A percentile compares a stretch with the other conserved stretches of the same genome.
Conservation (phyloP, 257 asterid species). For the Solanum pinnatisectum region DNA sequence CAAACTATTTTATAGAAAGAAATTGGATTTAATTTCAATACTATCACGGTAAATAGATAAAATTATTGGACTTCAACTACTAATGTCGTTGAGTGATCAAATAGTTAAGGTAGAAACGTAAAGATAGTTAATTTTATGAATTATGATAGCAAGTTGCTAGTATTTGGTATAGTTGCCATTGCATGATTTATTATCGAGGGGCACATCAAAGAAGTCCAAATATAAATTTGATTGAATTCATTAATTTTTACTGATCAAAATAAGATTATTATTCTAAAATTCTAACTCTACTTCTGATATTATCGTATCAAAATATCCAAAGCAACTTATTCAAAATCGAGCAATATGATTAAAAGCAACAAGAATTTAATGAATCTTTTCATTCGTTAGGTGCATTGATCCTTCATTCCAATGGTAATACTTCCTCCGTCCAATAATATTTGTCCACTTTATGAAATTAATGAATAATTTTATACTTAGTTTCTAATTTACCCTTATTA, state of each 20-base stretch:
- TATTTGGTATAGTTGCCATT: background rate
- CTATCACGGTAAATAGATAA: background rate
- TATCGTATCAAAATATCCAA: background rate
- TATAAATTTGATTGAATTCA: background rate
- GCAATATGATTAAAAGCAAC: background rate
- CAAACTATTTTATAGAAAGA: background rate
- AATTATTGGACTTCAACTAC: background rate
- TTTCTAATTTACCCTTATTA: accelerated
- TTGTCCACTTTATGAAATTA: no score
- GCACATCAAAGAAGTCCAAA: background rate
- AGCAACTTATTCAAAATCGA: background rate
- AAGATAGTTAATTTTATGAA: background rate
- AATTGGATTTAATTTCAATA: background rate
- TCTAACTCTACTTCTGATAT: accelerated
- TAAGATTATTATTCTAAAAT: background rate
- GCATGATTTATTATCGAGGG: background rate
- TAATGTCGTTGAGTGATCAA: background rate
- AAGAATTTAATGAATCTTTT: background rate
- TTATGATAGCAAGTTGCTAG: background rate
- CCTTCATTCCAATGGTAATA: background rate
- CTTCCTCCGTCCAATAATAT: no score
- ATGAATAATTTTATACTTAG: no score
- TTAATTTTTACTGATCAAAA: background rate
- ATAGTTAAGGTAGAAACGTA: background rate
- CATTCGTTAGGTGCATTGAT: background rate